These are phyloP conservation scores for Aspergillus conjunctus DNA, from an alignment of 495 filamentous ascomycete genomes.

Conservation along the genomic window DNA sequence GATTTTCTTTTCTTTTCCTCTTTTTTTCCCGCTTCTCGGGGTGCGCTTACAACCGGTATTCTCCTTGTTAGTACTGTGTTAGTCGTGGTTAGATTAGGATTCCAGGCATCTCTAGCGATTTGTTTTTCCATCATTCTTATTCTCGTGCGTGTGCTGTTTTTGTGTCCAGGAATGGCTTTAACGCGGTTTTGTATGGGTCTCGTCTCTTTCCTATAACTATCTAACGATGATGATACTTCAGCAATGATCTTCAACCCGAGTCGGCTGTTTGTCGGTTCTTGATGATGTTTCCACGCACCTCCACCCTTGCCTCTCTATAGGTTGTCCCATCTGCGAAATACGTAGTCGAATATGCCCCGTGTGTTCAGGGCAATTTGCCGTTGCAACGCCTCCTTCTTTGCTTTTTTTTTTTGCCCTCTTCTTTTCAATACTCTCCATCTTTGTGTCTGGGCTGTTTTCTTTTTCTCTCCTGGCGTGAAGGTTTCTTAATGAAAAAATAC, in stretches of 20 bases:
- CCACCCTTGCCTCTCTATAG: neutral
- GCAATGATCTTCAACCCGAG: neutral
- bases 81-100: slow-evolving; percentile 33
- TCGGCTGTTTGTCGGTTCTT: slow-evolving; percentile 7
- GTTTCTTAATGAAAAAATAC: neutral
- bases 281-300: slow-evolving; percentile 3
- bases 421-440: slow-evolving; percentile 3
- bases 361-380: slow-evolving; percentile 9
- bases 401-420: slow-evolving; percentile 11
- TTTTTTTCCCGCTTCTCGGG: slow-evolving; percentile 12
- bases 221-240: slow-evolving; percentile 1
- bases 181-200: slow-evolving; percentile 20
- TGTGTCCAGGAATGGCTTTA: slow-evolving; percentile 24
- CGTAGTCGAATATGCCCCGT: slow-evolving; percentile 11
- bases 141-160: slow-evolving; percentile 24
- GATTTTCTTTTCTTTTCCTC: slow-evolving; percentile 19
- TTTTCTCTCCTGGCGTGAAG: slow-evolving; percentile 6
- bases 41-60: slow-evolving; percentile 13
- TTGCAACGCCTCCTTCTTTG: slow-evolving; percentile 15
- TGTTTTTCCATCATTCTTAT: slow-evolving; percentile 22
- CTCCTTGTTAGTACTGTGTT: slow-evolving; percentile 19
- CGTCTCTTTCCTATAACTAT: slow-evolving; percentile 13
- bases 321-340: neutral
- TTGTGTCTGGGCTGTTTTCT: neutral
- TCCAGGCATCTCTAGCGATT: slow-evolving; percentile 46